Evolutionary conservation across 495 filamentous ascomycete genomes (phyloP), one percentile per base, ranked within the genome.

Genomic region (Aspergillus asperescens): DNA sequence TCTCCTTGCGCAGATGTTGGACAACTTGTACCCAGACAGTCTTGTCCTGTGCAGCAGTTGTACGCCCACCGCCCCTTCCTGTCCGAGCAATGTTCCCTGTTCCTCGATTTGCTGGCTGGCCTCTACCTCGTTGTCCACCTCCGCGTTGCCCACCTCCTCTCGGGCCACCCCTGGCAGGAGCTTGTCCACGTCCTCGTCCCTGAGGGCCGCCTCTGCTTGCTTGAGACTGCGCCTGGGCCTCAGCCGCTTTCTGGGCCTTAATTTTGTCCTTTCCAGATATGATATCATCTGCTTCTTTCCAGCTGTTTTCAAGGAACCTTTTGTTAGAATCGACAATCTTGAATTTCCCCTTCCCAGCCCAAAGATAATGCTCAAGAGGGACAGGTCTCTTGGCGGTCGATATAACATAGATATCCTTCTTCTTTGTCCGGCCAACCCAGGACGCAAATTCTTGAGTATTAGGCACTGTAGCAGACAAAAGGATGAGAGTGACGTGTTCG

Each of bases 321-420:
- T 96, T 96, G 37, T 96, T 86, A 0, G 86, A 77, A 61, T 92
- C 89, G 2, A 98, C 92, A 62, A 98, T 96, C 73, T 94, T 96
- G 75, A 84, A 75, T 72, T 96, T 95, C 19, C 81, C 81, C 65
- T 95, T 96, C 53, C 84, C 83, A 7, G 88, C 90, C 93, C 93
- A 98, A 5, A 98, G 78, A 64, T 88, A 98, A 66, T 98, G 94
- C 63, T 98, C 92, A 15, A 98, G 71, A 0, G 93, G 93, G 13
- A 98, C 89, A 5, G 93, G 93, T 50, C 93, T 81, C 66, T 97
- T 98, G 8, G 89, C 84, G 2, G 93, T 98, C 1, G 93, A 97
- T 43, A 98, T 98, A 41, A 98, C 93, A 65, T 96, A 98, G 46
- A 98, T 96, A 65, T 98, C 88, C 73, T 95, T 96, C 72, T 95